phyloP scores from a whole-genome alignment of 306 rosid genomes.

The Trichosanthes truncata region DNA sequence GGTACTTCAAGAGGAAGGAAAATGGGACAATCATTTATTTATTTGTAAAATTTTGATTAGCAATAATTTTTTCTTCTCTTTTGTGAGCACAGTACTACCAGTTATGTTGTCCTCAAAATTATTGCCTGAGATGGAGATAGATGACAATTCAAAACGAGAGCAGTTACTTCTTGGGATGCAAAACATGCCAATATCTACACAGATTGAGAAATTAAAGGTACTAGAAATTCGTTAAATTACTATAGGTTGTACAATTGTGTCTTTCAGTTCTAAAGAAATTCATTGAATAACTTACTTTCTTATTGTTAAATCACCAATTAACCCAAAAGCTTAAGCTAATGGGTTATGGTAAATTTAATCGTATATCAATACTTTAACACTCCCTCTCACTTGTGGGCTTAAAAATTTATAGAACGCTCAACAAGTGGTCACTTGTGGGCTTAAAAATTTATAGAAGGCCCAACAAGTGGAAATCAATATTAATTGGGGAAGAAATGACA shows the following conservation, averaged over 20 bases:
- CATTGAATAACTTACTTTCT: neutral
- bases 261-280: neutral
- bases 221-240: neutral
- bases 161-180: slow-evolving; percentile 83
- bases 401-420: too few species aligned
- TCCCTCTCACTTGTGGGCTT: too few species aligned
- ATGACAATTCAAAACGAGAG: slow-evolving; percentile 63
- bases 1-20: neutral
- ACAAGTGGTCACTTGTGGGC: too few species aligned
- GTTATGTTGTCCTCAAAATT: slow-evolving; percentile 84
- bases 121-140: slow-evolving; percentile 86
- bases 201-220: slow-evolving; percentile 76
- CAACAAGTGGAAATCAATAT: too few species aligned
- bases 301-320: too few species aligned
- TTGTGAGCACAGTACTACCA: slow-evolving; percentile 48
- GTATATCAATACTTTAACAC: too few species aligned
- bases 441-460: too few species aligned
- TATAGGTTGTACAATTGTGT: neutral
- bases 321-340: too few species aligned
- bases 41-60: neutral
- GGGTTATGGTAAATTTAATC: too few species aligned
- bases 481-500: too few species aligned
- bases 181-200: slow-evolving; percentile 56
- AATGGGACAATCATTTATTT: neutral
- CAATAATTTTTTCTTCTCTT: neutral